Conservation (phyloP, 768 basidiomycete genomes). For the Trametes maxima region DNA sequence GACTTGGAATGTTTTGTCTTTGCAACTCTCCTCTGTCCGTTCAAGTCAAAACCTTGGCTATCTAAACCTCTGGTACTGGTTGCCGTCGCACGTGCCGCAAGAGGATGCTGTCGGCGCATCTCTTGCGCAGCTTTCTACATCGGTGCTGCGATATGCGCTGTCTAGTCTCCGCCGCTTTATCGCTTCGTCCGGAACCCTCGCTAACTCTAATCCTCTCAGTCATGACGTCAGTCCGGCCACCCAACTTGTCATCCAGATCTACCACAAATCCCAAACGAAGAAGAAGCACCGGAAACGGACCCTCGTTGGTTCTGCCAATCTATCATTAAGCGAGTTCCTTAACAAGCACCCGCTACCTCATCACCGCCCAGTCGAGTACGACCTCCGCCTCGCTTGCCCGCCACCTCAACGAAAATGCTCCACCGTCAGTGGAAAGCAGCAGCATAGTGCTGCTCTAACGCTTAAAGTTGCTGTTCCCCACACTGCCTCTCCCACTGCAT, state of each 20-base stretch:
- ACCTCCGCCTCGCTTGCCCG: slow-evolving; percentile 28
- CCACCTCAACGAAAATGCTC: slow-evolving; percentile 29
- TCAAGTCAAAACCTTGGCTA: no score
- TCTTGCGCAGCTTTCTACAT: no score
- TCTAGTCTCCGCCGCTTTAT: no score
- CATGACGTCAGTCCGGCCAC: slow-evolving; percentile 43
- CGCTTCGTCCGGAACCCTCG: neutral
- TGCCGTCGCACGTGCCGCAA: no score
- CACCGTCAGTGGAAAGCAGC: slow-evolving; percentile 19
- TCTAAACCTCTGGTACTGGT: no score
- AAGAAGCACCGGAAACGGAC: slow-evolving; percentile 59
- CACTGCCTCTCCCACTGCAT: neutral
- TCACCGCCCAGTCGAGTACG: slow-evolving; percentile 16
- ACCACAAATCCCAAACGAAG: slow-evolving; percentile 61
- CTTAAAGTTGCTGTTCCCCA: slow-evolving; percentile 19
- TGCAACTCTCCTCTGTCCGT: neutral
- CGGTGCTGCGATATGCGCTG: neutral
- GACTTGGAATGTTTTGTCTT: neutral
- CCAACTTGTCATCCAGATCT: slow-evolving; percentile 55
- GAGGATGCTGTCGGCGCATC: no score
- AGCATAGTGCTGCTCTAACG: slow-evolving; percentile 25
- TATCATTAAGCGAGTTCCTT: slow-evolving; percentile 55
- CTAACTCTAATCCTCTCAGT: slow-evolving; percentile 35
- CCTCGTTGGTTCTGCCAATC: slow-evolving; percentile 53
- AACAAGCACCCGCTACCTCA: slow-evolving; percentile 45